These are phyloP conservation scores for Suillus subalutaceus DNA, from an alignment of 768 basidiomycete species.

Conservation along the genomic window DNA sequence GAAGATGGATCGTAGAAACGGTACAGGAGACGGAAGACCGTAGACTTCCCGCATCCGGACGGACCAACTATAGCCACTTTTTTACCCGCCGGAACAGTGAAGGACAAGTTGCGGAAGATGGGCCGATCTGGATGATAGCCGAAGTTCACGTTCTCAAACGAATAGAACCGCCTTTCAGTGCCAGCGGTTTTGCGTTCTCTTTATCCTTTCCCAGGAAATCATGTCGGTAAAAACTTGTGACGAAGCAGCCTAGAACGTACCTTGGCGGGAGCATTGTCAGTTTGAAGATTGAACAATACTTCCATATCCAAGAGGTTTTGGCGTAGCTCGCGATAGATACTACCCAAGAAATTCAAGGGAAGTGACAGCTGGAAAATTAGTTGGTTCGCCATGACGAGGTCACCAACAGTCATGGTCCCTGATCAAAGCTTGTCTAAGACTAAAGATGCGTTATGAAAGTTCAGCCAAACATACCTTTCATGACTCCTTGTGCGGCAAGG, in stretches of 20 bases:
- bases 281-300: conserved; percentile 85
- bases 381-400: conserved; percentile 99
- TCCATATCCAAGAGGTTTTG: conserved; percentile 99
- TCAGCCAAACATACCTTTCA: conserved; percentile 64
- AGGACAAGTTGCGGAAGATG: conserved; percentile 87
- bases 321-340: conserved; percentile 95
- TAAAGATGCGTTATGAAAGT: neutral
- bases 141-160: conserved; percentile 88
- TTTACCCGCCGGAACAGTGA: conserved; percentile 93
- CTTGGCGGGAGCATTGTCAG: conserved; percentile 72
- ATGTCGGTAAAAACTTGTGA: neutral
- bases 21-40: conserved; percentile 91
- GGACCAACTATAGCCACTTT: conserved; percentile 98
- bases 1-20: conserved; percentile 88
- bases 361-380: conserved; percentile 96
- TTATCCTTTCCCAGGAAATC: conserved; percentile 53
- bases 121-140: conserved; percentile 90
- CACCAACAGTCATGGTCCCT: conserved; percentile 98
- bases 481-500: conserved; percentile 91
- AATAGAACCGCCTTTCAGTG: conserved; percentile 82
- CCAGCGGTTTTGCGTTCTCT: conserved; percentile 66
- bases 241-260: conserved; percentile 37
- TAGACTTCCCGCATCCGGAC: conserved; percentile 97
- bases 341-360: conserved; percentile 95
- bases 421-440: conserved; percentile 12